Percentiles rank a stretch among this genome's conserved stretches.
These are phyloP conservation scores for Tricholoma flavovirens DNA, from an alignment of 768 basidiomycete genomes.

Conservation along the genomic window DNA sequence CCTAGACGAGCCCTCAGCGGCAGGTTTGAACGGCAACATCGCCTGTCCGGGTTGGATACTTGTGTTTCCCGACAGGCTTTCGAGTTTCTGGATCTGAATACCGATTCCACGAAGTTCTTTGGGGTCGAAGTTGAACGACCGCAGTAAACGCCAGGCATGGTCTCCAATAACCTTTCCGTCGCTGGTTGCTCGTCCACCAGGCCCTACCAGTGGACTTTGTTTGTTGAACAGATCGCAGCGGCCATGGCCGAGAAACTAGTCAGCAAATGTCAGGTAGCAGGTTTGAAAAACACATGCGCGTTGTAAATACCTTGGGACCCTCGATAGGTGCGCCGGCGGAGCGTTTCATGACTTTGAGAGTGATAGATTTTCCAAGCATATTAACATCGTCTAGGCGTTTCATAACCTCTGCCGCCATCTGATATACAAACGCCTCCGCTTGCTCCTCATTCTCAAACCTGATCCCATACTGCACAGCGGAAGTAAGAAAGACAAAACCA, in stretches of 20 bases:
- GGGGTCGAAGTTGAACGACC: conserved; percentile 71
- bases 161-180: conserved; percentile 68
- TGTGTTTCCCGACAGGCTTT: conserved; percentile 36
- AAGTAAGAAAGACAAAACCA: neutral
- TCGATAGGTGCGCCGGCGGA: conserved; percentile 84
- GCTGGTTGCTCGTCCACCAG: conserved; percentile 65
- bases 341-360: conserved; percentile 85
- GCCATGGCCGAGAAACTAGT: conserved; percentile 89
- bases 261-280: neutral
- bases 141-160: conserved; percentile 70
- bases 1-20: conserved; percentile 12
- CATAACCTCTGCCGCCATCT: conserved; percentile 75
- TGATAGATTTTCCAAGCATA: conserved; percentile 69
- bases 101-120: conserved; percentile 89
- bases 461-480: conserved; percentile 74
- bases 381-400: conserved; percentile 61
- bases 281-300: neutral
- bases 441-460: conserved; percentile 82
- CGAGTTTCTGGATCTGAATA: conserved; percentile 86
- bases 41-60: conserved; percentile 48
- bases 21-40: conserved; percentile 48
- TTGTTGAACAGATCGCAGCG: conserved; percentile 78
- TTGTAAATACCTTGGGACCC: conserved; percentile 68
- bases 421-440: conserved; percentile 70
- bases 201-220: conserved; percentile 52